Conservation (phyloP, 2,329 filamentous ascomycete genomes). For the Ophiostoma sp. region DNA sequence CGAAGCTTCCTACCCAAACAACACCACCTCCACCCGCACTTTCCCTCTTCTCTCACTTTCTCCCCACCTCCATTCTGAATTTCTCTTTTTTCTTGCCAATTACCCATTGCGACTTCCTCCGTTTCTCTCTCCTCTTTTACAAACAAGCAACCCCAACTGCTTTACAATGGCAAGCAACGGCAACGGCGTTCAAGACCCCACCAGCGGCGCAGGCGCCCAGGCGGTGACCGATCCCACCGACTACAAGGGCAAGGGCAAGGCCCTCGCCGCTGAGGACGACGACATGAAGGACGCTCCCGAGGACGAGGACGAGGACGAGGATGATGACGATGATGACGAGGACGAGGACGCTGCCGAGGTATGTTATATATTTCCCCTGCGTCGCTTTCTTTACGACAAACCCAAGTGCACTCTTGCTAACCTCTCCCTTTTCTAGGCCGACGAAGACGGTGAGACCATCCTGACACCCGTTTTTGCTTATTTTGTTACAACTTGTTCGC, state of each 20-base stretch:
- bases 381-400: not conserved
- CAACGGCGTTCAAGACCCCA: constrained; percentile 50
- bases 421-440: constrained; percentile 2
- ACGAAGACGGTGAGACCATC: constrained; percentile 41
- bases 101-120: not conserved
- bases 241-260: constrained; percentile 81
- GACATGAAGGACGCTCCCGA: constrained; percentile 65
- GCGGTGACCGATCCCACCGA: constrained; percentile 33
- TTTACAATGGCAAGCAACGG: constrained; percentile 50
- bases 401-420: not conserved
- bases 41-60: not conserved
- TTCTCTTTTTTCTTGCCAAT: constrained; percentile 3
- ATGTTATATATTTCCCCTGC: not conserved
- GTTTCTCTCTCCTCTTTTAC: not conserved
- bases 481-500: not conserved
- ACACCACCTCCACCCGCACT: constrained; percentile 6
- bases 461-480: not conserved
- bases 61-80: not conserved
- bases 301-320: constrained; percentile 67
- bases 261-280: constrained; percentile 52
- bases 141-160: not conserved
- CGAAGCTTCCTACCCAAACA: constrained; percentile 12
- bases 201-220: constrained; percentile 38
- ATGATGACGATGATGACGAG: constrained; percentile 68
- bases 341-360: constrained; percentile 40